These are phyloP conservation scores for Fusarium virguliforme DNA, from an alignment of 2,329 filamentous ascomycete genomes.

Conservation along the genomic window DNA sequence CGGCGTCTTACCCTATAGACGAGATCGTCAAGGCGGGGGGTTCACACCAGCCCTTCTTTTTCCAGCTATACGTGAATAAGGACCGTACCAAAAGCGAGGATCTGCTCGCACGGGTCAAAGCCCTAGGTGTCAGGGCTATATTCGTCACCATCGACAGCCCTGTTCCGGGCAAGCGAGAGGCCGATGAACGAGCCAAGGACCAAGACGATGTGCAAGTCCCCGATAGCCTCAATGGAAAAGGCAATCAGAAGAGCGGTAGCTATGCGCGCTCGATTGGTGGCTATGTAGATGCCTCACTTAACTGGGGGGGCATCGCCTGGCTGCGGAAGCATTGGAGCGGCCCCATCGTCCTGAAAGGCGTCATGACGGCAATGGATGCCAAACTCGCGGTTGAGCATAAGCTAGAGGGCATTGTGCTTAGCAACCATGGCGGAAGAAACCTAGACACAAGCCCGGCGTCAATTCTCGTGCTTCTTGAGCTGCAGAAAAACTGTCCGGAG, in stretches of 20 bases:
- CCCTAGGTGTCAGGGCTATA: slow-evolving; percentile 22
- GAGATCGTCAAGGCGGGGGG: slow-evolving; percentile 17
- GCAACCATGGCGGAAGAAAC: neutral
- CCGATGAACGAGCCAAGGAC: slow-evolving; percentile 21
- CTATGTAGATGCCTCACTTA: slow-evolving; percentile 71
- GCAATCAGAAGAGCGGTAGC: slow-evolving; percentile 71
- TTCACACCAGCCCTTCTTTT: slow-evolving; percentile 13
- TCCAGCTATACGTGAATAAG: slow-evolving; percentile 39
- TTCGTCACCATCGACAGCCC: slow-evolving; percentile 31
- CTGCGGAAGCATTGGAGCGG: slow-evolving; percentile 64
- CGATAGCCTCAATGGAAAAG: slow-evolving; percentile 50
- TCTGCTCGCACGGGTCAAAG: slow-evolving; percentile 1
- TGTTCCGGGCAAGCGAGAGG: slow-evolving; percentile 31
- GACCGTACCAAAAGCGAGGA: slow-evolving; percentile 25
- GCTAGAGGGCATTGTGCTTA: neutral
- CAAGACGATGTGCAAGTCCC: neutral
- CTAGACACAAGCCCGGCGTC: neutral
- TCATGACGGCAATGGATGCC: slow-evolving; percentile 78
- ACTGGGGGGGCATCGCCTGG: slow-evolving; percentile 79
- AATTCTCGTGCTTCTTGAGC: neutral
- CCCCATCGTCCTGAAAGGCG: slow-evolving; percentile 78
- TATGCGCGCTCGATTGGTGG: slow-evolving; percentile 67
- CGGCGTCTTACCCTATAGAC: slow-evolving; percentile 22
- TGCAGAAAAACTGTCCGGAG: slow-evolving; percentile 65
- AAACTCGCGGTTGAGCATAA: slow-evolving; percentile 42